Conservation (phyloP, 2,329 filamentous ascomycete species). For the Colletotrichum australisinense region DNA sequence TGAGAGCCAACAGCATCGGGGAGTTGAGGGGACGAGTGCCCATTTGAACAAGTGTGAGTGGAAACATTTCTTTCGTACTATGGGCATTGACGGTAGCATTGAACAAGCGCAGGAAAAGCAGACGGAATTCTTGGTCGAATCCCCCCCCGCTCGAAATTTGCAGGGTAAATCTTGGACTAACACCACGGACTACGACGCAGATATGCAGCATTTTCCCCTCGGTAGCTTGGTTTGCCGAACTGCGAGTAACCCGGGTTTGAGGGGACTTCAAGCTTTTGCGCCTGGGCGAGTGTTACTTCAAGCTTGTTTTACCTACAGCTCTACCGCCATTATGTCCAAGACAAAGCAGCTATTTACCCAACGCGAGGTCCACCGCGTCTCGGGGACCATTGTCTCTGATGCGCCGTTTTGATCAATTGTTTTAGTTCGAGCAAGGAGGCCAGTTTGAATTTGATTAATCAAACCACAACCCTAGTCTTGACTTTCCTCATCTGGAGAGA, state of each 20-base stretch:
- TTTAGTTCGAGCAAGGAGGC: slow-evolving; percentile 2
- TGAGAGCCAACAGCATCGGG: not conserved
- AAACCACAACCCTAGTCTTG: not conserved
- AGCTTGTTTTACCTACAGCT: slow-evolving; percentile 8
- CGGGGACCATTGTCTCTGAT: slow-evolving; percentile 8
- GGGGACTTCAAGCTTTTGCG: not conserved
- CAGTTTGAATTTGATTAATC: not conserved
- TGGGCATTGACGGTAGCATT: not conserved
- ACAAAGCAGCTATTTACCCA: not conserved
- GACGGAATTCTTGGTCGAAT: slow-evolving; percentile 15
- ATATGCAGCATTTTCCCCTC: not conserved
- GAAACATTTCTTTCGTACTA: not conserved
- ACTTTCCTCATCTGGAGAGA: not conserved
- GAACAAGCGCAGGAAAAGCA: not conserved
- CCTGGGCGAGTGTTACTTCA: not conserved
- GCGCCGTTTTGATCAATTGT: slow-evolving; percentile 1
- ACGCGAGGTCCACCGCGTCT: not conserved
- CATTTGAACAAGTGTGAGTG: slow-evolving; percentile 12
- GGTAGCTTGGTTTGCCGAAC: slow-evolving; percentile 1
- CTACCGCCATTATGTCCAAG: not conserved
- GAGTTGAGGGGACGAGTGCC: not conserved
- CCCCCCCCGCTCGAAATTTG: slow-evolving; percentile 1
- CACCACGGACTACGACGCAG: not conserved
- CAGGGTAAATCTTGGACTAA: slow-evolving; percentile 28
- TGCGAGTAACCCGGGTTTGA: not conserved